These are phyloP conservation scores for Lentinula lateritia DNA, from an alignment of 768 basidiomycete species.

Conservation along the genomic window DNA sequence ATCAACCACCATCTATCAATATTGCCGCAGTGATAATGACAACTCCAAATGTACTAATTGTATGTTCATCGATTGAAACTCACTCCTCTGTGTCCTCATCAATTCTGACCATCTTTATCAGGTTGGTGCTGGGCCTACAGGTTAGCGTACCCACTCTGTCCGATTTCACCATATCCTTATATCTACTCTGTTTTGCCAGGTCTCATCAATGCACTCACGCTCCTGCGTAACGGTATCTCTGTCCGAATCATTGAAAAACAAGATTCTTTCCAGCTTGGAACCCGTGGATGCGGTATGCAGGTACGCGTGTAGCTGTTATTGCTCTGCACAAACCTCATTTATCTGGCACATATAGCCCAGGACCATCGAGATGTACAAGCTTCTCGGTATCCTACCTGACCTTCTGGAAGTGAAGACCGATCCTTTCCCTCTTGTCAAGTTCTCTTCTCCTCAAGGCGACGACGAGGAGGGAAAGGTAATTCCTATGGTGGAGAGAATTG, in stretches of 20 bases:
- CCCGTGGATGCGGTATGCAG: constrained; percentile 18
- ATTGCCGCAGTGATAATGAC: neutral
- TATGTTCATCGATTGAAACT: neutral
- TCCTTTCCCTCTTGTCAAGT: constrained; percentile 14
- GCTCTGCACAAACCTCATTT: neutral
- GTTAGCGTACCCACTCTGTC: neutral
- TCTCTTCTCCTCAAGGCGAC: constrained; percentile 14
- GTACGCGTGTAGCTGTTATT: constrained; percentile 7
- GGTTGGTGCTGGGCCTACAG: constrained; percentile 4
- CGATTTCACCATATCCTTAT: neutral
- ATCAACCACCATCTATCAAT: neutral
- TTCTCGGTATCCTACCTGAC: constrained; percentile 19
- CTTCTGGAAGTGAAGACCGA: constrained; percentile 13
- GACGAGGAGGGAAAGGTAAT: constrained; percentile 7
- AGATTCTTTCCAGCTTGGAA: constrained; percentile 11
- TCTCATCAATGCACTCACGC: constrained; percentile 23
- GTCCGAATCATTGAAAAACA: constrained; percentile 50
- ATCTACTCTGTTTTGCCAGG: constrained; percentile 9
- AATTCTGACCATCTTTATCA: neutral
- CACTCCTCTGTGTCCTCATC: neutral
- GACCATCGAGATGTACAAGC: constrained; percentile 21
- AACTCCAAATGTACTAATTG: neutral
- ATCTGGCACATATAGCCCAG: constrained; percentile 15
- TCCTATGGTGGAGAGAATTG: constrained; percentile 15
- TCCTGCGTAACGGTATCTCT: constrained; percentile 37